These are phyloP conservation scores for Scytalidium lignicola DNA, from an alignment of 2,329 filamentous ascomycete genomes.

Conservation along the genomic window DNA sequence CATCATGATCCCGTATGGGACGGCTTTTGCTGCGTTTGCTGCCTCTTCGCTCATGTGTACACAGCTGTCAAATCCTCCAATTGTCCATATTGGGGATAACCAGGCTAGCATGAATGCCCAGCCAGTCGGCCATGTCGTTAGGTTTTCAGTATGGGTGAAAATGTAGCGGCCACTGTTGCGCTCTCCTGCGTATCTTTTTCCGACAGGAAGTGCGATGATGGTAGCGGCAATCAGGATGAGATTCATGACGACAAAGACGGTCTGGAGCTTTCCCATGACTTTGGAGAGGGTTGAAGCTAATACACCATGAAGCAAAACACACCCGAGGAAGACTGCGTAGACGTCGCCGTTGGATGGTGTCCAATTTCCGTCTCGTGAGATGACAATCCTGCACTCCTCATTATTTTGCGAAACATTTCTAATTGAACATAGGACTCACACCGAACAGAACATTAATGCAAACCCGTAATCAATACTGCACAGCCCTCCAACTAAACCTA, in stretches of 20 bases:
- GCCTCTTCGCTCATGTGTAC: constrained; percentile 59
- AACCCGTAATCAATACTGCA: constrained; percentile 57
- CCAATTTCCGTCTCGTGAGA: constrained; percentile 52
- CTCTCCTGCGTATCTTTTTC: constrained; percentile 28
- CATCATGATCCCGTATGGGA: constrained; percentile 55
- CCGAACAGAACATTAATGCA: constrained; percentile 52
- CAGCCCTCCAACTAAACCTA: constrained; percentile 55
- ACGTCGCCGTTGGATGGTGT: constrained; percentile 48
- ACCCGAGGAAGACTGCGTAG: constrained; percentile 52
- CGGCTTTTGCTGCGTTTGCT: constrained; percentile 52
- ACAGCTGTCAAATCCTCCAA: constrained; percentile 51
- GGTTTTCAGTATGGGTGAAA: constrained; percentile 50
- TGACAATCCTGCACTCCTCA: constrained; percentile 36
- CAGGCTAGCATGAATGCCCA: constrained; percentile 57
- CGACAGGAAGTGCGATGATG: constrained; percentile 51
- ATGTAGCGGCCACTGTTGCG: constrained; percentile 44
- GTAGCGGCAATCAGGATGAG: constrained; percentile 50
- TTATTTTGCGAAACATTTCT: constrained; percentile 2
- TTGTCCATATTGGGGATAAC: constrained; percentile 59
- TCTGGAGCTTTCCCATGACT: constrained; percentile 55
- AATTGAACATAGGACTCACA: constrained; percentile 25
- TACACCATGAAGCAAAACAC: constrained; percentile 48
- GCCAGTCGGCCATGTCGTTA: constrained; percentile 51
- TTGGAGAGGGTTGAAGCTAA: constrained; percentile 47
- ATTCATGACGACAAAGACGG: constrained; percentile 50